phyloP scores from a whole-genome alignment of 805 yeast species.

The Maudiozyma serrabonitensis region DNA sequence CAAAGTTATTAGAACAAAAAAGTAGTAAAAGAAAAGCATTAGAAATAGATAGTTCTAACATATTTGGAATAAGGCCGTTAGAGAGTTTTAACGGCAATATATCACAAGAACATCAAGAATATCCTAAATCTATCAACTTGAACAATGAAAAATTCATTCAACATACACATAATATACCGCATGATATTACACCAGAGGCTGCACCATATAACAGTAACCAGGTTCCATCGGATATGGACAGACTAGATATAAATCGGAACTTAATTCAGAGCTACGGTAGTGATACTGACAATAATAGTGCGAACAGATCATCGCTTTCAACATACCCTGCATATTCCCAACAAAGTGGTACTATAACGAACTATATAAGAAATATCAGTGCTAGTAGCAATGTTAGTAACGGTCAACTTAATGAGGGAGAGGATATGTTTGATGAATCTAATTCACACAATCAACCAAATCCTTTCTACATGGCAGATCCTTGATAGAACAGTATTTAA shows the following conservation, averaged over 20 bases:
- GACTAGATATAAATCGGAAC: background rate
- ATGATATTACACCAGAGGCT: background rate
- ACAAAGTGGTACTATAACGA: background rate
- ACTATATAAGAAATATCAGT: background rate
- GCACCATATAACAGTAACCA: too few species aligned
- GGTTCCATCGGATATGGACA: background rate
- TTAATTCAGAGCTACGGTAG: background rate
- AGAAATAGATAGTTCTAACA: background rate
- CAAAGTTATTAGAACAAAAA: background rate
- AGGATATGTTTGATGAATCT: background rate
- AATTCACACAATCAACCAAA: background rate
- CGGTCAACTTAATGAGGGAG: too few species aligned
- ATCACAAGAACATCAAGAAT: background rate
- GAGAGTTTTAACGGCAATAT: background rate
- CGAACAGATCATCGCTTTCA: background rate
- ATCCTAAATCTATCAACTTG: background rate
- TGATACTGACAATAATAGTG: background rate
- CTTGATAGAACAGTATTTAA: too few species aligned
- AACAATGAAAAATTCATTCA: background rate
- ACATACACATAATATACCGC: background rate
- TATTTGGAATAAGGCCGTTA: background rate
- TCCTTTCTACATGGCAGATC: too few species aligned
- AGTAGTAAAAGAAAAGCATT: background rate
- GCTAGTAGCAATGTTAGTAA: background rate
- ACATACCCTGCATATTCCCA: background rate